Evolutionary conservation across 164 flowering plant genomes (phyloP).

Genomic region (Stephania japonica): DNA sequence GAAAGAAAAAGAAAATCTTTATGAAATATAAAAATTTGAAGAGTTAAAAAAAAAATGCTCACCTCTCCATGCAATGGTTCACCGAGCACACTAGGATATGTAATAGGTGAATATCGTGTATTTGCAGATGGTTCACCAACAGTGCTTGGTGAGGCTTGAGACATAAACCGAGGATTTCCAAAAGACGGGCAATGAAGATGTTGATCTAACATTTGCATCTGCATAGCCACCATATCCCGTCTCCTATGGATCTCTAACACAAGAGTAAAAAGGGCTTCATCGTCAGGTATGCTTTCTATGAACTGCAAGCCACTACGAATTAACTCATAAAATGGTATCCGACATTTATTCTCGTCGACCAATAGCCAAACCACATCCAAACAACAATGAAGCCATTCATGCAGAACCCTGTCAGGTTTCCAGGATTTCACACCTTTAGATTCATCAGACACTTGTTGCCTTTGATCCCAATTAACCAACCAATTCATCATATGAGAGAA

Average conservation of each 20-base stretch:
- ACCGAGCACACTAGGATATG: constrained; percentile 95
- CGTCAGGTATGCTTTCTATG: constrained; percentile 90
- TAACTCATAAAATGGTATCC: constrained; percentile 93
- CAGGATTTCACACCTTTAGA: constrained; percentile 43
- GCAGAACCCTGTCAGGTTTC: constrained; percentile 62
- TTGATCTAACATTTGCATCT: constrained; percentile 98
- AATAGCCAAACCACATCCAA: constrained; percentile 92
- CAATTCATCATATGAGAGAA: constrained; percentile 79
- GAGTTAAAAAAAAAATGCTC: constrained; percentile 12
- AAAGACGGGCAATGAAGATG: constrained; percentile 97
- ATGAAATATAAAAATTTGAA: too few relatives aligned
- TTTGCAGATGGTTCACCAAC: constrained; percentile 59
- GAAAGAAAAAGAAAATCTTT: background rate
- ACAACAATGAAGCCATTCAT: constrained; percentile 87
- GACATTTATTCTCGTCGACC: constrained; percentile 85
- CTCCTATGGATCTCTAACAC: constrained; percentile 92
- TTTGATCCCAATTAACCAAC: constrained; percentile 89
- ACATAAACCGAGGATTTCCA: constrained; percentile 71
- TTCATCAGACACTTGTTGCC: constrained; percentile 53
- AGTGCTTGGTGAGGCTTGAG: constrained; percentile 52
- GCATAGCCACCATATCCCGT: constrained; percentile 97
- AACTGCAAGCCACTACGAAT: constrained; percentile 88
- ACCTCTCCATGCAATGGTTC: constrained; percentile 99
- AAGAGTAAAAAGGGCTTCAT: constrained; percentile 88
- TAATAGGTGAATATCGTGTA: constrained; percentile 80